A percentile compares a stretch with the other conserved stretches of the same genome.
Evolutionary conservation across 257 asterid species (phyloP).

Genomic region (Solanum pennellii): DNA sequence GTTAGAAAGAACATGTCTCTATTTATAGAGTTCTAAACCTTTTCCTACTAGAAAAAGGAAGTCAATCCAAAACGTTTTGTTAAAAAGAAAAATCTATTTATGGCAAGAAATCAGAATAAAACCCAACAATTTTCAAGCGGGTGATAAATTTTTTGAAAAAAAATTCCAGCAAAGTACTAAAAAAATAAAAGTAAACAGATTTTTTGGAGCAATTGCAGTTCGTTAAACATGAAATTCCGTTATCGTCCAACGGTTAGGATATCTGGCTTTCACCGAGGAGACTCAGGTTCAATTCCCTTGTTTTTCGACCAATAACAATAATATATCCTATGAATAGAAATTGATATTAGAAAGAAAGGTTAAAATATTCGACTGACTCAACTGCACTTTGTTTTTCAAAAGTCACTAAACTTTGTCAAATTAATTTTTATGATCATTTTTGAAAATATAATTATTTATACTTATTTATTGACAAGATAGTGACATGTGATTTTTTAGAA

Average conservation of each 20-base stretch:
- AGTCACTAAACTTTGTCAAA: background rate
- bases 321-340: background rate
- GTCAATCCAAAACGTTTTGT: too few relatives aligned
- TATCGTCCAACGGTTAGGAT: slow-evolving; percentile 97
- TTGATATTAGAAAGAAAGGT: background rate
- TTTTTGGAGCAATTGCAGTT: too few relatives aligned
- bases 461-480: background rate
- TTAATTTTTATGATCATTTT: background rate
- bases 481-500: background rate
- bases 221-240: slow-evolving; percentile 6
- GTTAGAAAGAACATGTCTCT: too few relatives aligned
- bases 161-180: too few relatives aligned
- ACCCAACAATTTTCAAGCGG: too few relatives aligned
- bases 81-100: too few relatives aligned
- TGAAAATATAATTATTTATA: background rate
- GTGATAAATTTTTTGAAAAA: background rate
- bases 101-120: too few relatives aligned
- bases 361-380: background rate
- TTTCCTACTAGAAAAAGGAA: too few relatives aligned
- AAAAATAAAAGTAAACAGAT: too few relatives aligned
- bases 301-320: too few relatives aligned
- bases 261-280: slow-evolving; percentile 95
- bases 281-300: slow-evolving; percentile 86
- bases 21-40: too few relatives aligned
- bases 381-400: background rate